Evolutionary conservation across 1,284 basidiomycete genomes (phyloP), one percentile per base, ranked within the genome.

Genomic region (Apiotrichum akiyoshidainum): DNA sequence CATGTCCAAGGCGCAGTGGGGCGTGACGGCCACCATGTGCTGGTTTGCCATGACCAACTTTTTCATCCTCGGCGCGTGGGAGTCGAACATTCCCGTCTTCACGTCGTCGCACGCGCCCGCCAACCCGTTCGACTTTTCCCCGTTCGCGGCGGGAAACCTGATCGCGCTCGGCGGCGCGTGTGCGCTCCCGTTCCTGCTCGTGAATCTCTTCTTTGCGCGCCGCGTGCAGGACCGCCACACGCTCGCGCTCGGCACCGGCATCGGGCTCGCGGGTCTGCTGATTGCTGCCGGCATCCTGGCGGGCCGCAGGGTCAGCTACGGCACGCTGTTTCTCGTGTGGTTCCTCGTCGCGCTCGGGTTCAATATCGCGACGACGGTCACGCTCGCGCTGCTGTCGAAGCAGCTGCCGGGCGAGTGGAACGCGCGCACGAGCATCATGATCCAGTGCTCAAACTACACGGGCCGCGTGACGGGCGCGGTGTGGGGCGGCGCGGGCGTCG

Each of bases 81-180:
- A 58, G 22, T 19, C 52, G 3, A 58, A 58, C 41, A 58, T 58
- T n/a, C 57, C 57, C 4, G 57, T 58, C 7, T 58, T 54, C 22
- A 58, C 57, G 1, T 37, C 57, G n/a, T 49, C 46, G 11, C 14
- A 40, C 13, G 52, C 52, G 19, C 52, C 51, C 0, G n/a, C n/a
- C 6, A 58, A 58, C 46, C 57, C 57, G 16, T 58, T 58, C 57
- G 46, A 58, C 46, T 58, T 58, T n/a, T 49, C 52, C 10, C 57
- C 57, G 33, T 58, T 58, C n/a, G 46, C 51, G n/a, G 35, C 57
- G 7, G 57, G 57, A 31, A 58, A 58, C 52, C 14, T 58, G 19
- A 58, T 58, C 40, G 57, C 57, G 22, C 41, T 58, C 10, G 57
- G 57, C 21, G 57, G 57, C n/a, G 57, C 57, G 22, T 48, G 45